Conservation (phyloP, 176 grass and related monocot genomes). For the Otatea glauca region DNA sequence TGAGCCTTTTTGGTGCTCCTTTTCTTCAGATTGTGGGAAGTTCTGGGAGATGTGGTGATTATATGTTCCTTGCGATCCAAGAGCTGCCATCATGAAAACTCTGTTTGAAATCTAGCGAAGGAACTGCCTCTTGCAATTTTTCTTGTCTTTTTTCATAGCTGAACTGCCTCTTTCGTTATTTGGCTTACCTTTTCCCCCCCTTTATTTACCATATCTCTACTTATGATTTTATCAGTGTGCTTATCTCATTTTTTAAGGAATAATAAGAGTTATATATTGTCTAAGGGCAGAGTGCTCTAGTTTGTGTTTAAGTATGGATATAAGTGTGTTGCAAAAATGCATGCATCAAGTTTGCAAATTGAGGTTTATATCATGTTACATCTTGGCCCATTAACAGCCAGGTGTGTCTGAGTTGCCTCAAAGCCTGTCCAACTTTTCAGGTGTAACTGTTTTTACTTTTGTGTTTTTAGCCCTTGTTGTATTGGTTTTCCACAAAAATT, state of each 20-base stretch:
- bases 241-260: background rate
- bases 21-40: background rate
- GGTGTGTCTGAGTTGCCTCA: background rate
- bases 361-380: background rate
- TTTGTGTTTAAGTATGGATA: slow-evolving; percentile 15
- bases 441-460: background rate
- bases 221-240: slow-evolving; percentile 2
- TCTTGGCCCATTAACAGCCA: background rate
- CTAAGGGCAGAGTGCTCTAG: background rate
- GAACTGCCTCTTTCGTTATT: background rate
- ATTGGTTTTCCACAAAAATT: background rate
- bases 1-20: background rate
- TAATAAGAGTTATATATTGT: background rate
- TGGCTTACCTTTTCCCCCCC: background rate
- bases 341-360: slow-evolving; percentile 7
- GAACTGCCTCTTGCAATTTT: background rate
- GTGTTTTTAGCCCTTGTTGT: background rate
- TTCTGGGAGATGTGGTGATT: background rate
- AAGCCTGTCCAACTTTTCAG: background rate
- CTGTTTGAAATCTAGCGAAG: background rate
- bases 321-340: background rate
- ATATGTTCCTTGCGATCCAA: background rate
- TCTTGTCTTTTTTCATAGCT: slow-evolving; percentile 1
- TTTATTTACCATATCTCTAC: background rate
- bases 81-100: background rate